Base-by-base conservation (phyloP, 352 stramenopile species). In the Globisporangium middletonii region DNA sequence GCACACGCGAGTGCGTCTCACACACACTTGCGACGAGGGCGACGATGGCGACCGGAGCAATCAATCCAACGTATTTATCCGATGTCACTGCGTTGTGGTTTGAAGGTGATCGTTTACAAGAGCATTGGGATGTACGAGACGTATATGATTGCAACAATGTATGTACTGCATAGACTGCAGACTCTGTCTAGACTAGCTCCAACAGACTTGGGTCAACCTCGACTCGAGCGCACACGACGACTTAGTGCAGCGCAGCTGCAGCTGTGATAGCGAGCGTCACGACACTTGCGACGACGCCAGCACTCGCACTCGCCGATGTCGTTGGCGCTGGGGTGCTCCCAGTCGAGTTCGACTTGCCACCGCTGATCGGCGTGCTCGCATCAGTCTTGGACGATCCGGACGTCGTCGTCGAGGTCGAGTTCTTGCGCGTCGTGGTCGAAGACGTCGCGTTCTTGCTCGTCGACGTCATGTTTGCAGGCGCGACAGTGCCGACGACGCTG, bases 231-330 rank as follows among this genome's bases (percentile, higher is more conserved):
- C 23, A 30, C 33, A 38, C 9, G 33, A 9, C 33, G 33, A 13
- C 11, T 38, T 23, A 53, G 15, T 53, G 38, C 27, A 63, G 41
- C 30, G 50, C 57, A 18, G 57, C 57, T 23, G 65, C 50, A 4
- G 73, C 56, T 3, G 64, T 60, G 19, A 74, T 48, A 33, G 64
- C 69, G 18, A 77, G 19, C 28, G 69, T 49, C 33, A 58, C 67
- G 27, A 52, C 57, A 51, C 72, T 60, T 15, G 46, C 57, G 3
- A 63, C 33, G 0, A 70, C 37, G n/a, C 66, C 42, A 0, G 48
- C 15, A n/a, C 53, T 61, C 30, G 55, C 26, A 15, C 16, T 50
- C 5, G 55, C 45, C 16, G 60, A 41, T 3, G 18, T 38, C 37
- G 46, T 47, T 7, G 64, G 53, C 15, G 52, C 50, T 23, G 54